Conservation (phyloP, 202 grass and related monocot genomes). For the Panicum virgatum region DNA sequence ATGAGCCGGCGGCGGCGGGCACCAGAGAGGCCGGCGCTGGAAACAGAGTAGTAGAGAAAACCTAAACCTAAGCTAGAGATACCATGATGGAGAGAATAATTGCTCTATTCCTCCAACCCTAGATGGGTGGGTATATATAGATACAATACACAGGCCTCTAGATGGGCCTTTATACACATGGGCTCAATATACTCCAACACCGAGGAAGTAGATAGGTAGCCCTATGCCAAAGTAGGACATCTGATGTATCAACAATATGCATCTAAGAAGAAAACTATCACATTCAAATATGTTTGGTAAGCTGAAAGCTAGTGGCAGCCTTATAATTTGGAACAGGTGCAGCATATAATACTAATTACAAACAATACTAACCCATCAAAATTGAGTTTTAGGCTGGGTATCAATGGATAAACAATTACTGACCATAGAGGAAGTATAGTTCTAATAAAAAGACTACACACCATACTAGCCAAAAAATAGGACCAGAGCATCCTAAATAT, state of each 20-base stretch:
- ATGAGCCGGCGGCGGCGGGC: no score
- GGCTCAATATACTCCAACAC: no score
- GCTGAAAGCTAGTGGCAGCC: not conserved
- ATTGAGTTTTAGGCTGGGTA: not conserved
- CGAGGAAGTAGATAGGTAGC: not conserved
- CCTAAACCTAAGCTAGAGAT: no score
- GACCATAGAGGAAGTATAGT: slow-evolving; percentile 4
- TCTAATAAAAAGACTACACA: not conserved
- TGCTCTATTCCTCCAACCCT: no score
- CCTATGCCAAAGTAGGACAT: not conserved
- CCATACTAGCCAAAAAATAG: not conserved
- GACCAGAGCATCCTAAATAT: not conserved
- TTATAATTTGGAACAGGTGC: slow-evolving; percentile 17
- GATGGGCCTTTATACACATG: no score
- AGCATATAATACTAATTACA: not conserved
- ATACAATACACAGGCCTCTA: no score
- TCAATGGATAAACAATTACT: slow-evolving; percentile 12
- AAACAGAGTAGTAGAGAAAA: no score
- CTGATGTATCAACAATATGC: not conserved
- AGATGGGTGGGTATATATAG: no score
- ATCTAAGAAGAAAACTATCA: slow-evolving; percentile 18
- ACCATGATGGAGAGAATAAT: no score
- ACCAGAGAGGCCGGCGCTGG: no score
- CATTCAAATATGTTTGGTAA: not conserved
- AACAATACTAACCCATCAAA: not conserved